phyloP scores from a whole-genome alignment of 257 asterid species.

The Lithospermum erythrorhizon region DNA sequence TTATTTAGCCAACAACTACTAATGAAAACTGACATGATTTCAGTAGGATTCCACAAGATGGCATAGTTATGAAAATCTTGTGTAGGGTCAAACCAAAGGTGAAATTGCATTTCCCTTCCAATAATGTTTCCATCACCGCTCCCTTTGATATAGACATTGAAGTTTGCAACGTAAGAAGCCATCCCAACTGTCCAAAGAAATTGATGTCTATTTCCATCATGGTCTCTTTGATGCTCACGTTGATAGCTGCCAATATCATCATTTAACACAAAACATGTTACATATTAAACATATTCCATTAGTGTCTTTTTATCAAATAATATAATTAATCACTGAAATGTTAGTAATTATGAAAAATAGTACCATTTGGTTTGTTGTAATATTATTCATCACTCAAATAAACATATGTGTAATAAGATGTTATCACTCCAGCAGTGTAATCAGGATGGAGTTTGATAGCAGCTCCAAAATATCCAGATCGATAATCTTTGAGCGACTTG shows the following conservation, averaged over 20 bases:
- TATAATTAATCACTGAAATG: no score
- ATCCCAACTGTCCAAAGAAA: constrained; percentile 62
- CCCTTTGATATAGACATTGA: constrained; percentile 68
- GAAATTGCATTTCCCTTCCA: constrained; percentile 70
- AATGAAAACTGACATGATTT: constrained; percentile 51
- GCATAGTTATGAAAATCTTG: constrained; percentile 64
- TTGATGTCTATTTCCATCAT: constrained; percentile 85
- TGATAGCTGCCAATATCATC: constrained; percentile 49
- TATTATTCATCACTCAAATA: no score
- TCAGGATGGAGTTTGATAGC: constrained; percentile 72
- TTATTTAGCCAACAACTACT: background rate
- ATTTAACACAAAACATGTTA: background rate
- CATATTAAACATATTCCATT: no score
- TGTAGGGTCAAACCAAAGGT: constrained; percentile 90
- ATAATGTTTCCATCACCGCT: constrained; percentile 71
- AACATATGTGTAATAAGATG: constrained; percentile 67
- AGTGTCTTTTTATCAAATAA: no score
- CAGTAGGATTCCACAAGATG: constrained; percentile 60
- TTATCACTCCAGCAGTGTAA: constrained; percentile 83
- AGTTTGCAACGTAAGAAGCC: constrained; percentile 74
- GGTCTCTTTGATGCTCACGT: constrained; percentile 66
- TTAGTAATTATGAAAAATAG: background rate
- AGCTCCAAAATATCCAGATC: constrained; percentile 69
- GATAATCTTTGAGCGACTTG: constrained; percentile 44
- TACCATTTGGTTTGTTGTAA: no score